Evolutionary conservation across 1,284 basidiomycete species (phyloP).

Genomic region (Ustilago shanxiensis): DNA sequence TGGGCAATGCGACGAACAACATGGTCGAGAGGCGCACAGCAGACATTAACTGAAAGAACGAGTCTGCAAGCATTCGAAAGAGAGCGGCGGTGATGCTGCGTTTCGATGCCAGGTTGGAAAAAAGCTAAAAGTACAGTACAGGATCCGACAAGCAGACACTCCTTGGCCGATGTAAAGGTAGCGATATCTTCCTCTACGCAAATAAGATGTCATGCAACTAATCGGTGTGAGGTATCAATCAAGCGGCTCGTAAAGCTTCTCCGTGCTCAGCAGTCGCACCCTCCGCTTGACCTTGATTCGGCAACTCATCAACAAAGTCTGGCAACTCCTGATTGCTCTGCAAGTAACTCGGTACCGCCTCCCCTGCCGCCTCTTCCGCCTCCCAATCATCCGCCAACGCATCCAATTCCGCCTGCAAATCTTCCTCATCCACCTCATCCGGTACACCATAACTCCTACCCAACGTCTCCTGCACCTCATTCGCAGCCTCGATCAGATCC

Average conservation of each 20-base stretch:
- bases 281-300: constrained; percentile 16
- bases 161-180: too few relatives aligned
- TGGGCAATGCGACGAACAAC: too few relatives aligned
- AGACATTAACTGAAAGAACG: too few relatives aligned
- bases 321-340: constrained; percentile 53
- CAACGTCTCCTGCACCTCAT: constrained; percentile 95
- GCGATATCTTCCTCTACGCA: too few relatives aligned
- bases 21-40: too few relatives aligned
- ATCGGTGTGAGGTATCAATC: too few relatives aligned
- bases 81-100: background rate
- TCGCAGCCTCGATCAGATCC: constrained; percentile 94
- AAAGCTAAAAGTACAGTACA: constrained; percentile 9
- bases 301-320: constrained; percentile 66
- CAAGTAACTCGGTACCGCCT: constrained; percentile 60
- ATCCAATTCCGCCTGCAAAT: constrained; percentile 86
- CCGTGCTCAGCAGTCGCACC: constrained; percentile 24
- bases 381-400: constrained; percentile 79
- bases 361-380: constrained; percentile 14
- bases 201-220: background rate
- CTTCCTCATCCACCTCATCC: constrained; percentile 97
- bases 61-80: background rate
- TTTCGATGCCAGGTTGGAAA: background rate
- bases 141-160: too few relatives aligned
- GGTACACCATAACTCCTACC: constrained; percentile 95
- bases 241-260: constrained; percentile 45